A percentile compares a stretch with the other conserved stretches of the same genome.
Conservation (phyloP, 352 stramenopile species). For the Thalassiosira exigua region DNA sequence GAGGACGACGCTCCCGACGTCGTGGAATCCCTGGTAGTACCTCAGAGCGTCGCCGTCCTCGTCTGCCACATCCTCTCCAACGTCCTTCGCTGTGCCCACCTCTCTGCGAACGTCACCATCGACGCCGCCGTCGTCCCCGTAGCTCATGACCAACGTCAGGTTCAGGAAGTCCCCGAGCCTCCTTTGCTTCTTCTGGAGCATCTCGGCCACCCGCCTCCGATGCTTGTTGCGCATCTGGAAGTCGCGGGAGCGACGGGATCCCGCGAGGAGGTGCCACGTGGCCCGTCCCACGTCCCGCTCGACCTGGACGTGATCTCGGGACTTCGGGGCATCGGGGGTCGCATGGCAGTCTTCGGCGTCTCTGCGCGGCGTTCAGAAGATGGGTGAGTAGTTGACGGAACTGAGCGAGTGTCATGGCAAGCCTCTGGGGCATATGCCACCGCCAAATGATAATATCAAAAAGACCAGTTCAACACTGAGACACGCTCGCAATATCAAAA, state of each 20-base stretch:
- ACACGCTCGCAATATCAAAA: too few relatives aligned
- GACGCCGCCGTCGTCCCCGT: constrained; percentile 28
- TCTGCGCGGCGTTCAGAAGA: too few relatives aligned
- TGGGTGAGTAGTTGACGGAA: too few relatives aligned
- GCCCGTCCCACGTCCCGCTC: constrained; percentile 70
- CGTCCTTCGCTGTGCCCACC: background rate
- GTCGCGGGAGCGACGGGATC: constrained; percentile 52
- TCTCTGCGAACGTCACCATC: constrained; percentile 4
- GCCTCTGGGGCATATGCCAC: too few relatives aligned
- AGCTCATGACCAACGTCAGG: constrained; percentile 63
- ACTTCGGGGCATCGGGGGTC: constrained; percentile 12
- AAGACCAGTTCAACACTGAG: too few relatives aligned
- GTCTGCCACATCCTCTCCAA: background rate
- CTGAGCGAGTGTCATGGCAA: too few relatives aligned
- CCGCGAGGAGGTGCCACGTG: constrained; percentile 76
- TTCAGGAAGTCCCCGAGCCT: constrained; percentile 79
- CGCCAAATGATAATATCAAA: too few relatives aligned
- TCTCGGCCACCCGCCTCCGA: constrained; percentile 46
- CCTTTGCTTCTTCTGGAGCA: constrained; percentile 77
- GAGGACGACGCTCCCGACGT: constrained; percentile 87
- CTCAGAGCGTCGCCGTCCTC: constrained; percentile 34
- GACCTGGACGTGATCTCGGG: constrained; percentile 75
- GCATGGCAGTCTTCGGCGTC: too few relatives aligned
- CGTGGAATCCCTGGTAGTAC: constrained; percentile 91
- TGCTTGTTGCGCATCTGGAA: constrained; percentile 65